These are phyloP conservation scores for Albugo candida DNA, from an alignment of 352 stramenopile species.

Conservation along the genomic window DNA sequence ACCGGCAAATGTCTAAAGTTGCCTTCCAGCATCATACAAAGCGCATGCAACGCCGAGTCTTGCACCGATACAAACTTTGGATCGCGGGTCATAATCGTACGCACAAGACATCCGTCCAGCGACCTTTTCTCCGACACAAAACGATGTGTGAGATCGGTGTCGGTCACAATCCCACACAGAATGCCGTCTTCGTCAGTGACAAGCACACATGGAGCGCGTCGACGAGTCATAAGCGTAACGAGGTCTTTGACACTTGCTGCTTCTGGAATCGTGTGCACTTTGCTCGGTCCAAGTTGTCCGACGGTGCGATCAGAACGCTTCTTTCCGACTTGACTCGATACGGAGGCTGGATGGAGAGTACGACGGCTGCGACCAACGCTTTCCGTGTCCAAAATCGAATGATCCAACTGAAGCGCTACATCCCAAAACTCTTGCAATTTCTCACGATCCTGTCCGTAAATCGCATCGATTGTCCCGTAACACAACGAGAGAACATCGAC, in stretches of 20 bases:
- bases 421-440: conserved; percentile 84
- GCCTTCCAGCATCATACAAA: conserved; percentile 74
- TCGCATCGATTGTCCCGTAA: conserved; percentile 75
- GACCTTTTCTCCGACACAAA: conserved; percentile 66
- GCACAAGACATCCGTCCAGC: conserved; percentile 41
- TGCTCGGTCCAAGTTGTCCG: conserved; percentile 52
- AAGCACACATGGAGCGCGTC: conserved; percentile 83
- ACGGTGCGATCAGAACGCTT: conserved; percentile 62
- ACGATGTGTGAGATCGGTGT: conserved; percentile 73
- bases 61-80: conserved; percentile 69
- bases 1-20: conserved; percentile 78
- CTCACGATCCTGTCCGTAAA: conserved; percentile 73
- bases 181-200: conserved; percentile 78
- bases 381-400: conserved; percentile 5
- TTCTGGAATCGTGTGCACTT: conserved; percentile 80
- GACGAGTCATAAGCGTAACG: conserved; percentile 72
- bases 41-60: conserved; percentile 63
- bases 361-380: not conserved
- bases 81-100: conserved; percentile 68
- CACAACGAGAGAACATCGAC: conserved; percentile 73
- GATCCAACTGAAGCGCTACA: conserved; percentile 58
- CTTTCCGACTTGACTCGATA: conserved; percentile 19
- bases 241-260: conserved; percentile 71
- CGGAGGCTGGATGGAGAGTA: conserved; percentile 20
- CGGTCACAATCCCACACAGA: conserved; percentile 90